Conservation (phyloP, 2,329 filamentous ascomycete genomes). For the Penicillium sp. region DNA sequence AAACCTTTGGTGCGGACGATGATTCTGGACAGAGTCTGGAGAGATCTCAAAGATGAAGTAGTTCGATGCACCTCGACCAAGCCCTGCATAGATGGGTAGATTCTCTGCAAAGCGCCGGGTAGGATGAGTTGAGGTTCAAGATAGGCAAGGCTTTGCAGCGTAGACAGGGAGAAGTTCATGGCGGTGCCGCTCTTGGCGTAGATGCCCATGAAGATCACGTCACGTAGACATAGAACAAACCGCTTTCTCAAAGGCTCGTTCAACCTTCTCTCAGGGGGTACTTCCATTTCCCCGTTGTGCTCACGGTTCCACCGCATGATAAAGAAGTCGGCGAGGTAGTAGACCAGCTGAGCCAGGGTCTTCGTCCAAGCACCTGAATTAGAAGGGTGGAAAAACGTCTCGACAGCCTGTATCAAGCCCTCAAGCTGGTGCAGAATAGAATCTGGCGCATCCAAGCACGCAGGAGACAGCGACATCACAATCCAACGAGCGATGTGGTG, state of each 20-base stretch:
- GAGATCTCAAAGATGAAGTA: constrained; percentile 82
- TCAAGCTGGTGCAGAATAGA: constrained; percentile 84
- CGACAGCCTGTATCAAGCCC: constrained; percentile 86
- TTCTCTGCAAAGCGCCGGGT: constrained; percentile 87
- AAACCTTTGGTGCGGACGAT: constrained; percentile 95
- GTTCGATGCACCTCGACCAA: constrained; percentile 96
- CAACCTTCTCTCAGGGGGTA: constrained; percentile 73
- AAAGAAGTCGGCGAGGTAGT: constrained; percentile 92
- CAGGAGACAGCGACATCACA: constrained; percentile 84
- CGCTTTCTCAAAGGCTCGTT: constrained; percentile 77
- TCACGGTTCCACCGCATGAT: constrained; percentile 97
- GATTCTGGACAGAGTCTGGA: constrained; percentile 87
- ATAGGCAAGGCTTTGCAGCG: constrained; percentile 82
- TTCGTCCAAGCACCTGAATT: constrained; percentile 92
- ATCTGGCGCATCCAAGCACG: constrained; percentile 69
- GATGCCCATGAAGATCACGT: constrained; percentile 96
- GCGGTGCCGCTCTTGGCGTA: constrained; percentile 93
- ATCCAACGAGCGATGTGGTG: constrained; percentile 94
- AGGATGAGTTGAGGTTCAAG: constrained; percentile 88
- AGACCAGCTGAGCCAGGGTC: constrained; percentile 82
- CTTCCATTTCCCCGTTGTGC: constrained; percentile 83
- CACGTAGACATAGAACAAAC: constrained; percentile 82
- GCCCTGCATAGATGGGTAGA: constrained; percentile 95
- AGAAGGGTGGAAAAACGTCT: constrained; percentile 98
- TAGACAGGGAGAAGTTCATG: constrained; percentile 86